Percentiles rank a stretch among this genome's conserved stretches.
These are phyloP conservation scores for Phytopythium chamaehyphon DNA, from an alignment of 352 stramenopile genomes.

Conservation along the genomic window DNA sequence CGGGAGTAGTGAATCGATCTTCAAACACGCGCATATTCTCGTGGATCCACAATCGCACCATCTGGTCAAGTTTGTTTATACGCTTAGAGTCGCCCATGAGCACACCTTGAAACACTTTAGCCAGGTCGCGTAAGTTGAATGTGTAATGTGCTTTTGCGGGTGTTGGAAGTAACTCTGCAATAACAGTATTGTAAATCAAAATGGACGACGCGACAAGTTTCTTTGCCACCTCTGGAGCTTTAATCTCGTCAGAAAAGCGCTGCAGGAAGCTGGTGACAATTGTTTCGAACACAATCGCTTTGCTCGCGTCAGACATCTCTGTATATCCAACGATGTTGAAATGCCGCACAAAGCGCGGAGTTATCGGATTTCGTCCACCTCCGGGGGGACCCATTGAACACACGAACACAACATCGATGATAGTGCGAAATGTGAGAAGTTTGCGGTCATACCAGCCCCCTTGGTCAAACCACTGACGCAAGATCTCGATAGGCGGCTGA, in stretches of 20 bases:
- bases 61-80: slow-evolving; percentile 46
- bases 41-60: slow-evolving; percentile 91
- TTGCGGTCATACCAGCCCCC: slow-evolving; percentile 94
- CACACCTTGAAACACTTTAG: slow-evolving; percentile 92
- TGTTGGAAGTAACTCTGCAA: slow-evolving; percentile 88
- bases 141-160: slow-evolving; percentile 94
- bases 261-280: slow-evolving; percentile 89
- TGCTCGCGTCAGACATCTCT: slow-evolving; percentile 87
- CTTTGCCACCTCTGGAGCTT: slow-evolving; percentile 47
- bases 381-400: slow-evolving; percentile 91
- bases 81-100: slow-evolving; percentile 82
- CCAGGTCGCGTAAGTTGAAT: slow-evolving; percentile 94
- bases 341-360: slow-evolving; percentile 86
- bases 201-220: slow-evolving; percentile 85
- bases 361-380: slow-evolving; percentile 91
- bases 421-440: slow-evolving; percentile 85
- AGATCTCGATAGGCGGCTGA: slow-evolving; percentile 93
- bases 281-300: slow-evolving; percentile 90
- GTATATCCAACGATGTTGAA: slow-evolving; percentile 94
- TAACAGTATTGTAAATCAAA: slow-evolving; percentile 90
- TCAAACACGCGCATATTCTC: slow-evolving; percentile 94
- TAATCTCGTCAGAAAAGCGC: slow-evolving; percentile 69
- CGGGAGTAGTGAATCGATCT: slow-evolving; percentile 89
- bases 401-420: slow-evolving; percentile 89
- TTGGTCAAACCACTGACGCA: slow-evolving; percentile 94